Percentiles rank a stretch among this genome's conserved stretches.
Conservation (phyloP, 2,329 filamentous ascomycete genomes). For the Dothistroma pini region DNA sequence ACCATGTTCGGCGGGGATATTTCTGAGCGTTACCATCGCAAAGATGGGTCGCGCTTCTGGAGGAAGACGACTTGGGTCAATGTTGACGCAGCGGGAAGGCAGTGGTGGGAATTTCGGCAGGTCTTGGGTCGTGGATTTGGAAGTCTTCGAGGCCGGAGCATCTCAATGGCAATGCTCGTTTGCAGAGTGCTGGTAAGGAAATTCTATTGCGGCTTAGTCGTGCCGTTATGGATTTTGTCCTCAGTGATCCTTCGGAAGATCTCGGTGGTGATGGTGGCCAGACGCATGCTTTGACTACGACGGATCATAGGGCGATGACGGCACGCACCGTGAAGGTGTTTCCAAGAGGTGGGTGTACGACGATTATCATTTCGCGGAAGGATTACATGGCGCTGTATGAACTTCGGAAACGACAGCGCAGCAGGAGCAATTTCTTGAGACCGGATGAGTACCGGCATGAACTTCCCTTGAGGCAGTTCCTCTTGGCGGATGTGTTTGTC, state of each 20-base stretch:
- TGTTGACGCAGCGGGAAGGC: not conserved
- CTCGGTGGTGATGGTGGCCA: not conserved
- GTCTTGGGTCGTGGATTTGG: not conserved
- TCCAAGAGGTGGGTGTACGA: not conserved
- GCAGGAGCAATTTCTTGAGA: not conserved
- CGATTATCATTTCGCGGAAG: not conserved
- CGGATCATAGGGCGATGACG: not conserved
- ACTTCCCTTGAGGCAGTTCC: not conserved
- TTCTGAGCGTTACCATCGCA: not conserved
- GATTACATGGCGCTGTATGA: not conserved
- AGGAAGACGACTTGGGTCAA: not conserved
- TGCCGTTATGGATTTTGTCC: not conserved
- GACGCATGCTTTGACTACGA: not conserved
- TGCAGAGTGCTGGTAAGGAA: not conserved
- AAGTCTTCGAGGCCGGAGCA: not conserved
- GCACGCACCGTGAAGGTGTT: not conserved
- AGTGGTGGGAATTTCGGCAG: not conserved
- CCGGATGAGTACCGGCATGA: not conserved
- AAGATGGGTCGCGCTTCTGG: not conserved
- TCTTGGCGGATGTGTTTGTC: not conserved
- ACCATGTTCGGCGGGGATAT: not conserved
- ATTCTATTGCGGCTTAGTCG: not conserved
- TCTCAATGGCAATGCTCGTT: not conserved
- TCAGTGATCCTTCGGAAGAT: not conserved
- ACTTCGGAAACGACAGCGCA: not conserved